Percentiles rank a stretch among this genome's conserved stretches.
phyloP scores from a whole-genome alignment of 2,329 filamentous ascomycete species.

The Aspergillus sp. region DNA sequence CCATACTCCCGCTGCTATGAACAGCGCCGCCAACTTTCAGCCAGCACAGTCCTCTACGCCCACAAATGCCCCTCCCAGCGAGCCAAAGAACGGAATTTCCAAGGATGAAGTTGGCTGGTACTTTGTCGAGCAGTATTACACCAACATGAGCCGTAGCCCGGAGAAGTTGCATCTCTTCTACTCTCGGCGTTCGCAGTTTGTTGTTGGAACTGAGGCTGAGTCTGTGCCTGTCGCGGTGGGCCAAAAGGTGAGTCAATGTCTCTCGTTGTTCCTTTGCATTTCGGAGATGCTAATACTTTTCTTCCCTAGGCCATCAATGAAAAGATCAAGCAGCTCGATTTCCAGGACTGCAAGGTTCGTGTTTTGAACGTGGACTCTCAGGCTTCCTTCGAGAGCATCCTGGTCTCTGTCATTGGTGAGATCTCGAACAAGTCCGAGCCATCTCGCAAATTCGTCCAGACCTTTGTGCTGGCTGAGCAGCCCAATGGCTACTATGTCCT shows the following conservation, averaged over 20 bases:
- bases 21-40: constrained; percentile 33
- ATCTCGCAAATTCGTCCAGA: constrained; percentile 95
- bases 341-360: constrained; percentile 97
- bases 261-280: not conserved
- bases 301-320: constrained; percentile 75
- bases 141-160: constrained; percentile 86
- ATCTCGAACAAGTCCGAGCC: constrained; percentile 90
- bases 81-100: constrained; percentile 45
- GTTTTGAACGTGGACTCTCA: constrained; percentile 98
- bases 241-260: constrained; percentile 64
- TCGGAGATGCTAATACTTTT: constrained; percentile 9
- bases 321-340: constrained; percentile 86
- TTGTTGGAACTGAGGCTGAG: constrained; percentile 87
- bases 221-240: constrained; percentile 81
- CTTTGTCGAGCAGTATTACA: constrained; percentile 99
- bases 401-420: constrained; percentile 97
- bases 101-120: constrained; percentile 99
- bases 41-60: constrained; percentile 36
- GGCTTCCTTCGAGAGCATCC: constrained; percentile 84
- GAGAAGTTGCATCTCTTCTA: constrained; percentile 97
- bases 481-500: constrained; percentile 96
- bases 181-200: constrained; percentile 90
- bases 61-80: constrained; percentile 31
- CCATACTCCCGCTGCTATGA: constrained; percentile 27
- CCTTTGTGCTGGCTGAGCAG: constrained; percentile 93